phyloP scores from a whole-genome alignment of 306 rosid species.

The Quillaja saponaria region DNA sequence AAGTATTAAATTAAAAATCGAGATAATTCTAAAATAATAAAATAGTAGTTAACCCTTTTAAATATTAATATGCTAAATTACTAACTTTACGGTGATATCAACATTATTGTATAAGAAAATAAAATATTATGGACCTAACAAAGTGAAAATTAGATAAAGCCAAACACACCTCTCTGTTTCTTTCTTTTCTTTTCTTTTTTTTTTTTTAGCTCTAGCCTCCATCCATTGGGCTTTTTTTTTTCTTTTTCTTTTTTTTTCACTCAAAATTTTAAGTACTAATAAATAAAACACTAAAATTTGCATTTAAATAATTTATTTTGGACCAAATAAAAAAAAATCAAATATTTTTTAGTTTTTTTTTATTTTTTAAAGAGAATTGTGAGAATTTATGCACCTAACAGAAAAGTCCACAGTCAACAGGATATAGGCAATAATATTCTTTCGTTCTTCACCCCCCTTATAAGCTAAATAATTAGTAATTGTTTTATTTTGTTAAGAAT shows the following conservation, averaged over 20 bases:
- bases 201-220: background rate
- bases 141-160: constrained; percentile 35
- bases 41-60: too few relatives aligned
- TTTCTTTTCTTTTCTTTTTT: constrained; percentile 26
- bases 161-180: constrained; percentile 47
- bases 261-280: constrained; percentile 8
- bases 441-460: constrained; percentile 31
- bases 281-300: background rate
- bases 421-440: constrained; percentile 60
- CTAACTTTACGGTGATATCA: too few relatives aligned
- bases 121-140: background rate
- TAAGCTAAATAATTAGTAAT: constrained; percentile 23
- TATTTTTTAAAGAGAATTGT: constrained; percentile 34
- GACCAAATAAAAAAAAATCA: constrained; percentile 33
- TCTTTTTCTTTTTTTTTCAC: background rate
- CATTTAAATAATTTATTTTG: background rate
- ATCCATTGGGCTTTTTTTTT: constrained; percentile 4
- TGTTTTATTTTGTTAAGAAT: background rate
- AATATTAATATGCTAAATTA: too few relatives aligned
- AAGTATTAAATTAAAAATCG: too few relatives aligned
- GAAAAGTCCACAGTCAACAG: constrained; percentile 66
- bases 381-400: constrained; percentile 32
- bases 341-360: constrained; percentile 16
- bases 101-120: too few relatives aligned
- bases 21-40: too few relatives aligned